Conservation (phyloP, 2,329 filamentous ascomycete species). For the Microdochium nivale region DNA sequence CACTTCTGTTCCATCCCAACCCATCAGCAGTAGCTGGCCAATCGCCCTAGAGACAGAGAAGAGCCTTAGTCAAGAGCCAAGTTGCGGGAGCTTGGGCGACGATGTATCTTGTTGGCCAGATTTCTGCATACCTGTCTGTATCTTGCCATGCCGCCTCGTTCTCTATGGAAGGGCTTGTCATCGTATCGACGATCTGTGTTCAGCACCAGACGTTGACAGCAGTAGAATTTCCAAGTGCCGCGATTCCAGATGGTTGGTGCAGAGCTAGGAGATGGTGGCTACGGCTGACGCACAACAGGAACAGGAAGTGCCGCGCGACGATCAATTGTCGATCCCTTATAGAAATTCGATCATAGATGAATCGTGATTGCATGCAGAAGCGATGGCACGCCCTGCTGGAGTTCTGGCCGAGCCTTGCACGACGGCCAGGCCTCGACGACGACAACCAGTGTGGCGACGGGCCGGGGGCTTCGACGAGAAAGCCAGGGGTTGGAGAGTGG, state of each 20-base stretch:
- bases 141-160: neutral
- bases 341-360: neutral
- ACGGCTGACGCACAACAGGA: neutral
- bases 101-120: neutral
- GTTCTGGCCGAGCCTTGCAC: neutral
- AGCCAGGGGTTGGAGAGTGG: too few relatives aligned
- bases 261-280: neutral
- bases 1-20: constrained; percentile 77
- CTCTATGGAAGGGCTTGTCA: neutral
- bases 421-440: too few relatives aligned
- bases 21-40: constrained; percentile 74
- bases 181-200: neutral
- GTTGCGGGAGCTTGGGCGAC: neutral
- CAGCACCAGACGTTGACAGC: neutral
- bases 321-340: neutral
- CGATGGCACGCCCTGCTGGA: neutral
- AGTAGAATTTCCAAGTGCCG: neutral
- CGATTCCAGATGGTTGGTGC: neutral
- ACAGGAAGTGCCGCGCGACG: neutral
- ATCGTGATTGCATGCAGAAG: too few relatives aligned
- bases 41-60: constrained; percentile 47
- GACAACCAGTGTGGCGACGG: too few relatives aligned
- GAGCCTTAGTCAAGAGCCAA: constrained; percentile 7
- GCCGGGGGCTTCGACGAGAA: too few relatives aligned
- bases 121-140: neutral